Conservation (phyloP, 2,329 filamentous ascomycete genomes). For the Seiridium unicorne region DNA sequence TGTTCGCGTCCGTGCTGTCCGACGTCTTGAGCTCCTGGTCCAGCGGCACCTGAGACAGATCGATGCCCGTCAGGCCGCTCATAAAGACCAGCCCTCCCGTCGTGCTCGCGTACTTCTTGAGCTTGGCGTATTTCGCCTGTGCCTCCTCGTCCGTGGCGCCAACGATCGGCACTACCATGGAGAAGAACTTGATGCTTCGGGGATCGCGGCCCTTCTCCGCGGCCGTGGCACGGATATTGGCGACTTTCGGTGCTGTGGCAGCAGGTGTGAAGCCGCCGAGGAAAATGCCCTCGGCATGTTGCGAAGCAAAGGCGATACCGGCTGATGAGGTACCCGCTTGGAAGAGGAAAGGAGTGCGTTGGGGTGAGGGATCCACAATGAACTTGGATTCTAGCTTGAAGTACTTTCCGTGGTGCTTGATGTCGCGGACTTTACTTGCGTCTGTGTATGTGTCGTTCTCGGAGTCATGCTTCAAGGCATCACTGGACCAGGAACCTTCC, state of each 20-base stretch:
- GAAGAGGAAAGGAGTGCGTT: slow-evolving; percentile 55
- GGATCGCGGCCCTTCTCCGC: slow-evolving; percentile 52
- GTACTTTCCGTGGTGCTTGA: slow-evolving; percentile 60
- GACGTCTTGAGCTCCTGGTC: slow-evolving; percentile 57
- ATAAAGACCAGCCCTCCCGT: slow-evolving; percentile 55
- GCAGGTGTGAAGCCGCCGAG: slow-evolving; percentile 51
- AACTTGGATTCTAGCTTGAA: slow-evolving; percentile 42
- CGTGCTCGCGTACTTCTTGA: slow-evolving; percentile 50
- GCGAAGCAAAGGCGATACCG: slow-evolving; percentile 53
- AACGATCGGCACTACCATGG: slow-evolving; percentile 48
- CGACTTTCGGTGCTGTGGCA: slow-evolving; percentile 47
- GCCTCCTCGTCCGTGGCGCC: slow-evolving; percentile 52
- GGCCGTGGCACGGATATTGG: slow-evolving; percentile 50
- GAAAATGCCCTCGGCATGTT: slow-evolving; percentile 59
- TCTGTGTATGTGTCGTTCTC: slow-evolving; percentile 56
- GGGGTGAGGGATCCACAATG: slow-evolving; percentile 53
- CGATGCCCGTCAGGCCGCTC: slow-evolving; percentile 59
- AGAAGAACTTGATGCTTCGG: slow-evolving; percentile 54
- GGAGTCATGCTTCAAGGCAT: slow-evolving; percentile 53
- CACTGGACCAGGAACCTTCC: slow-evolving; percentile 55
- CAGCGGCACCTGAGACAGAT: slow-evolving; percentile 55
- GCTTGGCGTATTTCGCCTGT: slow-evolving; percentile 46
- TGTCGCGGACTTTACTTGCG: slow-evolving; percentile 56
- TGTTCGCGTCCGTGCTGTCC: slow-evolving; percentile 52
- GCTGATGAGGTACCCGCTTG: slow-evolving; percentile 59